These are phyloP conservation scores for Boletus vinaceobasis DNA, from an alignment of 768 basidiomycete genomes.

Conservation along the genomic window DNA sequence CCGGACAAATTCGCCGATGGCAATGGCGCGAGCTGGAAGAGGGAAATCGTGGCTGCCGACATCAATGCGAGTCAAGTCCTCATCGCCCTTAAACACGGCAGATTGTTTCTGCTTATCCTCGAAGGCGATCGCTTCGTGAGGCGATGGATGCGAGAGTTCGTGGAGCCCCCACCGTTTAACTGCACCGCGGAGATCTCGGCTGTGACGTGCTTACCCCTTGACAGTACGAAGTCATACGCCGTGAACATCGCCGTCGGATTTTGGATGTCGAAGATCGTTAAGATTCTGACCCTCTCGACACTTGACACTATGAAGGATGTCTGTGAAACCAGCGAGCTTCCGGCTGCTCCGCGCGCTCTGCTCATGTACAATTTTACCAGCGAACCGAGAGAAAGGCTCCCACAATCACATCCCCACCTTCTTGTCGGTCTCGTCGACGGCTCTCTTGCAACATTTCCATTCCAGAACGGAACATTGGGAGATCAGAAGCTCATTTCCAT, in stretches of 20 bases:
- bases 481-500: slow-evolving; percentile 61
- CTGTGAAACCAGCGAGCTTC: slow-evolving; percentile 31
- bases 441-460: slow-evolving; percentile 54
- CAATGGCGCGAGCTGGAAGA: slow-evolving; percentile 21
- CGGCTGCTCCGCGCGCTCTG: slow-evolving; percentile 43
- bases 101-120: slow-evolving; percentile 49
- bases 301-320: slow-evolving; percentile 17
- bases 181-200: slow-evolving; percentile 59
- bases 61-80: slow-evolving; percentile 67
- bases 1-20: slow-evolving; percentile 28
- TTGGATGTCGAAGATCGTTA: slow-evolving; percentile 67
- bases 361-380: slow-evolving; percentile 59
- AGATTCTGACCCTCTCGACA: slow-evolving; percentile 45
- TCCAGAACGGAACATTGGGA: slow-evolving; percentile 37
- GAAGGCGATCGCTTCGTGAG: slow-evolving; percentile 37
- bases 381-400: slow-evolving; percentile 31
- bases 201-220: slow-evolving; percentile 59
- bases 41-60: slow-evolving; percentile 64
- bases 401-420: slow-evolving; percentile 50
- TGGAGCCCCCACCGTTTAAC: slow-evolving; percentile 14
- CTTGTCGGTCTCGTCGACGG: slow-evolving; percentile 78
- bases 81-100: slow-evolving; percentile 55
- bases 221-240: slow-evolving; percentile 45
- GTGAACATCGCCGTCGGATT: slow-evolving; percentile 61
- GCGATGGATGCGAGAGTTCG: slow-evolving; percentile 23